Percentiles rank a stretch among this genome's conserved stretches.
Evolutionary conservation across 768 basidiomycete genomes (phyloP).

Genomic region (Mycena olivaceomarginata): DNA sequence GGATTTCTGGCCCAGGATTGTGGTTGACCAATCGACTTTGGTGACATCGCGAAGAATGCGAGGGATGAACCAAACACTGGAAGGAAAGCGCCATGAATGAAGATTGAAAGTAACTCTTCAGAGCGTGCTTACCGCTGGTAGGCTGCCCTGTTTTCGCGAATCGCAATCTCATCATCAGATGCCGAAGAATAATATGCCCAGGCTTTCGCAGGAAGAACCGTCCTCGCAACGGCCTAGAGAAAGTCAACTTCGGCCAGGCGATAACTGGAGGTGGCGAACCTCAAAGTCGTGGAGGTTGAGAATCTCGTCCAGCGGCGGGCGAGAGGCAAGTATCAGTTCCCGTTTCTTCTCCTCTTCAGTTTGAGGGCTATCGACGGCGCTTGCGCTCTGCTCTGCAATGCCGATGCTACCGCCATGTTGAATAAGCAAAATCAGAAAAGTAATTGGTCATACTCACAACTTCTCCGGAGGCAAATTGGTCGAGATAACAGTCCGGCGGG

Average conservation of each 20-base stretch:
- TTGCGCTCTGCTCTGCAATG: slow-evolving; percentile 69
- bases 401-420: slow-evolving; percentile 62
- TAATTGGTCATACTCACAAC: slow-evolving; percentile 60
- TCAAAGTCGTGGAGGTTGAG: slow-evolving; percentile 88
- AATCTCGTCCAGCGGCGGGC: slow-evolving; percentile 77
- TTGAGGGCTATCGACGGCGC: slow-evolving; percentile 61
- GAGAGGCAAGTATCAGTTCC: slow-evolving; percentile 63
- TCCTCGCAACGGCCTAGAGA: slow-evolving; percentile 75
- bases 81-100: slow-evolving; percentile 5
- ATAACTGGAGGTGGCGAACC: slow-evolving; percentile 53
- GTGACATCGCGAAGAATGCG: slow-evolving; percentile 80
- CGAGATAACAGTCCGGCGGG: slow-evolving; percentile 75
- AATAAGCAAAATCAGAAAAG: background rate
- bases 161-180: slow-evolving; percentile 84
- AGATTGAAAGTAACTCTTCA: background rate
- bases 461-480: slow-evolving; percentile 79
- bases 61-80: slow-evolving; percentile 82
- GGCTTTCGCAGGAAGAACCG: slow-evolving; percentile 77
- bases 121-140: slow-evolving; percentile 74
- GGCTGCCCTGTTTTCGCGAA: slow-evolving; percentile 81
- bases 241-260: background rate
- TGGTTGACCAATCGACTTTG: slow-evolving; percentile 77
- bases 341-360: slow-evolving; percentile 72
- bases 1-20: slow-evolving; percentile 76
- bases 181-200: slow-evolving; percentile 90